A percentile compares a stretch with the other conserved stretches of the same genome.
Conservation (phyloP, 108 stramenopile genomes). For the Fragilaria radians region DNA sequence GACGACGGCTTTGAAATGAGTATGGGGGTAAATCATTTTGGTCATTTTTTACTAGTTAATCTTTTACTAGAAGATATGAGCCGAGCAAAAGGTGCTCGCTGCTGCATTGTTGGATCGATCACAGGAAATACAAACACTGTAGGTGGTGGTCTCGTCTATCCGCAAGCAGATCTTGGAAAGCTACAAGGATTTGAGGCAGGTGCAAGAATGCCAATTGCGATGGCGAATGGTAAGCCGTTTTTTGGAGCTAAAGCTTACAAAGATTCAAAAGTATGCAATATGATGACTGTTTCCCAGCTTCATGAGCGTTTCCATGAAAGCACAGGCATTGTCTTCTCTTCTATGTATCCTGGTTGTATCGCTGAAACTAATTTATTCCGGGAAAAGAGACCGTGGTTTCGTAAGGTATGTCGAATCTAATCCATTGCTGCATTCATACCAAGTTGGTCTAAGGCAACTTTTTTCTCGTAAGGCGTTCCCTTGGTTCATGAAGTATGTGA, state of each 20-base stretch:
- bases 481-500: constrained; percentile 83
- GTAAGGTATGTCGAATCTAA: constrained; percentile 30
- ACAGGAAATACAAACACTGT: constrained; percentile 94
- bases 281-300: constrained; percentile 88
- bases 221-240: constrained; percentile 93
- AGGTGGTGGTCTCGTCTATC: constrained; percentile 88
- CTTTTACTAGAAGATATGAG: constrained; percentile 90
- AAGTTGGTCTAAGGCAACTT: neutral
- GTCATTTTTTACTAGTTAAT: constrained; percentile 89
- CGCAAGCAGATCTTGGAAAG: constrained; percentile 88
- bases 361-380: constrained; percentile 93
- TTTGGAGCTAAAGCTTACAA: constrained; percentile 98
- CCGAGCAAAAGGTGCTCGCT: constrained; percentile 82
- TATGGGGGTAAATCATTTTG: constrained; percentile 95
- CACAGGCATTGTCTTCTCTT: constrained; percentile 88
- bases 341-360: constrained; percentile 97
- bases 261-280: constrained; percentile 89
- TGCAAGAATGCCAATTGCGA: constrained; percentile 65
- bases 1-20: constrained; percentile 97
- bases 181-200: constrained; percentile 78
- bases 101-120: constrained; percentile 91
- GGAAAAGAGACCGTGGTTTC: constrained; percentile 95
- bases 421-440: constrained; percentile 4
- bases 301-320: constrained; percentile 82
- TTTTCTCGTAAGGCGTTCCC: constrained; percentile 40